A percentile compares a stretch with the other conserved stretches of the same genome.
Conservation (phyloP, 2,329 filamentous ascomycete genomes). For the Dothistroma pini region DNA sequence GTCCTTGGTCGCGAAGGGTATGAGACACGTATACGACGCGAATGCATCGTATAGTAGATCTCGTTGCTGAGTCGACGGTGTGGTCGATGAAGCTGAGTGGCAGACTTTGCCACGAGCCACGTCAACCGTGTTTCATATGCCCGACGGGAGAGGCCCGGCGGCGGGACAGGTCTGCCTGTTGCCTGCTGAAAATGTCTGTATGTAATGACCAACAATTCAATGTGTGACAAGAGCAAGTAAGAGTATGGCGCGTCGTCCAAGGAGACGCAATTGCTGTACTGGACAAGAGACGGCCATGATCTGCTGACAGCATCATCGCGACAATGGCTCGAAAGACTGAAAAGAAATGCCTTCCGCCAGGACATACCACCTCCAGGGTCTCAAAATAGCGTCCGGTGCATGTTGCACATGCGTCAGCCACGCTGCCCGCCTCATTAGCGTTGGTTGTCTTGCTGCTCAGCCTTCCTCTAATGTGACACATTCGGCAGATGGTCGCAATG, state of each 20-base stretch:
- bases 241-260: too few relatives aligned
- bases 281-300: too few relatives aligned
- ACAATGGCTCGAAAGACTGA: not conserved
- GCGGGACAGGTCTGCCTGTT: too few relatives aligned
- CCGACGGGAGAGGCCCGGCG: too few relatives aligned
- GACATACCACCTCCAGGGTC: not conserved
- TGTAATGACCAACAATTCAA: not conserved
- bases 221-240: too few relatives aligned
- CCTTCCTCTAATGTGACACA: slow-evolving; percentile 1
- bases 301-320: not conserved
- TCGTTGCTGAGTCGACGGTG: not conserved
- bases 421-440: not conserved
- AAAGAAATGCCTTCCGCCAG: not conserved
- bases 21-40: not conserved
- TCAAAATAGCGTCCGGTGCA: not conserved
- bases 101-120: slow-evolving; percentile 3
- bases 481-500: not conserved
- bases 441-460: not conserved
- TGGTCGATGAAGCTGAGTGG: not conserved
- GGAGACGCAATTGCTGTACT: not conserved
- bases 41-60: not conserved
- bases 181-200: not conserved
- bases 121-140: not conserved
- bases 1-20: not conserved
- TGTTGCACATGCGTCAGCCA: slow-evolving; percentile 1